These are phyloP conservation scores for Ascosphaera apis DNA, from an alignment of 2,329 filamentous ascomycete genomes.

Conservation along the genomic window DNA sequence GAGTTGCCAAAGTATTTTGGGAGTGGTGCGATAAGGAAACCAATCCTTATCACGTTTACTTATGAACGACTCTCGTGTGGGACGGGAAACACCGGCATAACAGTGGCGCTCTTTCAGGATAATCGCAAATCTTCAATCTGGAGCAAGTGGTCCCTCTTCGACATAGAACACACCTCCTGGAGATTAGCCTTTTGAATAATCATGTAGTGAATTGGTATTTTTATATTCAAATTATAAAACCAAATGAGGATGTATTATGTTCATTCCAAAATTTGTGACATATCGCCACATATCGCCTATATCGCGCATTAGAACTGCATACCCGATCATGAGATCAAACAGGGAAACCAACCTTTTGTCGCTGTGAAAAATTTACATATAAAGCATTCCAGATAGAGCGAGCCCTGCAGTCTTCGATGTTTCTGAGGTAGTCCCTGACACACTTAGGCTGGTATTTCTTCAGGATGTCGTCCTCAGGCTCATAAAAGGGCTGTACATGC, in stretches of 20 bases:
- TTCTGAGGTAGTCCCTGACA: background rate
- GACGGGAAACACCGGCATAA: too few relatives aligned
- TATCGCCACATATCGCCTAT: background rate
- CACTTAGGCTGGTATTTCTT: background rate
- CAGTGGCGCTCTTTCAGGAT: background rate
- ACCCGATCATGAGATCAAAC: background rate
- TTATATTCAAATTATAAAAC: background rate
- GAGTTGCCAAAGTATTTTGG: slow-evolving; percentile 16
- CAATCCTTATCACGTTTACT: slow-evolving; percentile 1
- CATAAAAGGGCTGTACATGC: background rate
- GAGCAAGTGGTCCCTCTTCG: background rate
- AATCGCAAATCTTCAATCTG: background rate
- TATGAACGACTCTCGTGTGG: too few relatives aligned
- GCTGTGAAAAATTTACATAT: background rate
- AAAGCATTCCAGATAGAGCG: background rate
- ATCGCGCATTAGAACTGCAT: background rate
- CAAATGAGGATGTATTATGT: background rate
- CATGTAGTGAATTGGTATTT: background rate
- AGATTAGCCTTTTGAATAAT: too few relatives aligned
- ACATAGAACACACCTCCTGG: too few relatives aligned
- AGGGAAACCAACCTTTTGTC: background rate
- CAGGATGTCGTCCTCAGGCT: background rate
- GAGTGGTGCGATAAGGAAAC: slow-evolving; percentile 18
- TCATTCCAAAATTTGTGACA: background rate
- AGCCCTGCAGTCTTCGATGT: background rate